Conservation (phyloP, 805 yeast species). For the Pachysolen tannophilus region DNA sequence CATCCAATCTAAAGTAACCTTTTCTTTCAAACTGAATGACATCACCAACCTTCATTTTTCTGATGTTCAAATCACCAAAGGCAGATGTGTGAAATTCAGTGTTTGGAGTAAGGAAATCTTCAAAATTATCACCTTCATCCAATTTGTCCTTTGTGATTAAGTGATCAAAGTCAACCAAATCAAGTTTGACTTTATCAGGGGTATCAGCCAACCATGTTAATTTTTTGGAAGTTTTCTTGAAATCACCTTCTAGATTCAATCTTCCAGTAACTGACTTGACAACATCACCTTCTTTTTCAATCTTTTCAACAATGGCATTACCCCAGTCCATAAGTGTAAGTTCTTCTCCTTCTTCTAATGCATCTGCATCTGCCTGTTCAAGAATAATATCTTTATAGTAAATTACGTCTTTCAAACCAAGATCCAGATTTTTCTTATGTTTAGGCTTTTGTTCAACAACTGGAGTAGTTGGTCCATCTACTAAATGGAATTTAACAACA, state of each 20-base stretch:
- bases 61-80: constrained; percentile 72
- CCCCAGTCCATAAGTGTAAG: constrained; percentile 99
- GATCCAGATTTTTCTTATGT: constrained; percentile 91
- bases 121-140: constrained; percentile 90
- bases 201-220: constrained; percentile 92
- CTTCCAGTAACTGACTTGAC: constrained; percentile 66
- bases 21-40: constrained; percentile 94
- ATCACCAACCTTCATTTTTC: constrained; percentile 74
- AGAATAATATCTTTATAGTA: constrained; percentile 56
- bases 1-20: constrained; percentile 86
- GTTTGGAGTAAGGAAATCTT: constrained; percentile 80
- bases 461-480: constrained; percentile 61
- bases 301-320: constrained; percentile 71
- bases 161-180: constrained; percentile 87
- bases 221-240: constrained; percentile 92
- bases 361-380: constrained; percentile 79
- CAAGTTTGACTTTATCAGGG: constrained; percentile 60
- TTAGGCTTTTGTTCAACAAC: constrained; percentile 71
- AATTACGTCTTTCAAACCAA: constrained; percentile 77
- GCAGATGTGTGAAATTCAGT: constrained; percentile 81
- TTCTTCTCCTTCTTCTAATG: constrained; percentile 74
- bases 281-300: constrained; percentile 51
- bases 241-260: constrained; percentile 90
- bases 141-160: constrained; percentile 90
- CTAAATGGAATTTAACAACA: constrained; percentile 62